Base-by-base conservation (phyloP, 169 alveolate genomes). In the Eimeria necatrix region DNA sequence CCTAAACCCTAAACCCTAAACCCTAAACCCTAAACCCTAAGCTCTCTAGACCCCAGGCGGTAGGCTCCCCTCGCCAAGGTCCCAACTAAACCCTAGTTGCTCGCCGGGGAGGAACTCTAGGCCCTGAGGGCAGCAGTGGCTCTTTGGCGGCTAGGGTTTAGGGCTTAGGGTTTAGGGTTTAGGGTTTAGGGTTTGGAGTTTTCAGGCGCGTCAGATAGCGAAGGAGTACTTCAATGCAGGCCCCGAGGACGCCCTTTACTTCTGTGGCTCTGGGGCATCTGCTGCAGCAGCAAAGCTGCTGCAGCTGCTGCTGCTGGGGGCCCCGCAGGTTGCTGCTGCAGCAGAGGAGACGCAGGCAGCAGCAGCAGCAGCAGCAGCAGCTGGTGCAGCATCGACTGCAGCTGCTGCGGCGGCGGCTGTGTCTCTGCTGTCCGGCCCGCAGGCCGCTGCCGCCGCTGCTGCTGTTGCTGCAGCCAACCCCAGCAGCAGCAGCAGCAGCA, bases 211-310 rank as follows among this genome's bases (percentile, higher is more conserved):
- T 8, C 96, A 95, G 24, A 95, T 95, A 53, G 86, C 89, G 78
- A 92, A 93, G 94, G 84, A 83, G 56, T 92, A 92, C 68, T 53
- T 95, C 68, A 85, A 93, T 24, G 96, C 86, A 60, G 26, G 46
- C 70, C 94, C 86, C 48, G 87, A 93, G 22, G 96, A 95, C 64
- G 97, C 96, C 16, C 93, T 94, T 41, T 94, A 94, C 24, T 96
- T 96, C 93, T 85, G 95, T 74, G 97, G 97, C 41, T 56, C 76
- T 3, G 97, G 97, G 10, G 95, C 89, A 1, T 74, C 94, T n/a
- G 94, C 76, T 4, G 94, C 95, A 24, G 93, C 86, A 51, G 18
- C 87, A 0, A 93, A 93, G 89, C 68, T 93, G 41, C 70, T 71
- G 22, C 89, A 93, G 70, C 68, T 93, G 48, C 85, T 93, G 73